A percentile compares a stretch with the other conserved stretches of the same genome.
phyloP scores from a whole-genome alignment of 345 rosid genomes.

The Eucalyptus camaldulensis region DNA sequence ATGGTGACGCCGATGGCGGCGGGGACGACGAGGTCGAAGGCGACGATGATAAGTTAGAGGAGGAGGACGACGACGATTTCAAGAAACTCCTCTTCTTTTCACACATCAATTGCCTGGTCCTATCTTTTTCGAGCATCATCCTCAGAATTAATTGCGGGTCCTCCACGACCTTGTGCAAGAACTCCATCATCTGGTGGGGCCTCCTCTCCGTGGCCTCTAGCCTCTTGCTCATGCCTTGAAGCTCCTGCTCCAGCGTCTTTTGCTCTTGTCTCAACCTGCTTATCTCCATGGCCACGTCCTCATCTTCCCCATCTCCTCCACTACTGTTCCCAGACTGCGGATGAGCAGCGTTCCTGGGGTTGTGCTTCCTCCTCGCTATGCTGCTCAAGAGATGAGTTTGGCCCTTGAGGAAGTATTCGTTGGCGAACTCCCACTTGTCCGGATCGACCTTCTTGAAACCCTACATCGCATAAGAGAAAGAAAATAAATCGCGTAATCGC shows the following conservation, averaged over 20 bases:
- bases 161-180: constrained; percentile 54
- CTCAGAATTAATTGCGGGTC: constrained; percentile 67
- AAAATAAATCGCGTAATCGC: neutral
- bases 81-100: constrained; percentile 42
- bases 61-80: constrained; percentile 1
- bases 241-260: constrained; percentile 35
- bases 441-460: constrained; percentile 91
- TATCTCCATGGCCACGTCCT: constrained; percentile 56
- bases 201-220: constrained; percentile 73
- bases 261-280: constrained; percentile 67
- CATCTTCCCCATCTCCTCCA: constrained; percentile 17
- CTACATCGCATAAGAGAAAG: constrained; percentile 9
- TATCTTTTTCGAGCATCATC: constrained; percentile 44
- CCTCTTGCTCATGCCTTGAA: constrained; percentile 52
- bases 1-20: constrained; percentile 19
- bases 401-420: constrained; percentile 65
- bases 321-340: neutral
- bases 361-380: constrained; percentile 65
- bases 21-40: constrained; percentile 13
- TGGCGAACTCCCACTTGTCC: constrained; percentile 86
- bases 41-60: neutral
- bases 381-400: constrained; percentile 62
- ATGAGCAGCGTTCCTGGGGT: constrained; percentile 5
- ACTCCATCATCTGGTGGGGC: constrained; percentile 86
- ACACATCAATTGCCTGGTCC: neutral